Evolutionary conservation across 345 rosid species (phyloP).

Genomic region (Eucalyptus polyanthemos): DNA sequence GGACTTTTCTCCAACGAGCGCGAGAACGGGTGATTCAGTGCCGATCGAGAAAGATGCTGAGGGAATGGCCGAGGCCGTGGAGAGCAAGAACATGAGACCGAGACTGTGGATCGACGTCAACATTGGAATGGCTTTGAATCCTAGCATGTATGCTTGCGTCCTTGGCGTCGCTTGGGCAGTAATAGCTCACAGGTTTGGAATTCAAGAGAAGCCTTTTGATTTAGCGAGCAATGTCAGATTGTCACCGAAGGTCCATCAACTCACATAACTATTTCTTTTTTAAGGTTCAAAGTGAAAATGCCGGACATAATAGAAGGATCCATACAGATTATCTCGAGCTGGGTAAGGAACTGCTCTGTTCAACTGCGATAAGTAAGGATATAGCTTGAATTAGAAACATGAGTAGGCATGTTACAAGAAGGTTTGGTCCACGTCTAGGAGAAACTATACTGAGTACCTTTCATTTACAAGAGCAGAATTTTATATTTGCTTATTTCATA

Average conservation of each 20-base stretch:
- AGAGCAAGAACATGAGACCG: not conserved
- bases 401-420: not conserved
- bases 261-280: not conserved
- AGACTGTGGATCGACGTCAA: conserved; percentile 36
- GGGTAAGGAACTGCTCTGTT: conserved; percentile 89
- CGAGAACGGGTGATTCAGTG: not conserved
- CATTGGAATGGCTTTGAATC: conserved; percentile 19
- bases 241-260: not conserved
- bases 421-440: not conserved
- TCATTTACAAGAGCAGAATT: not conserved
- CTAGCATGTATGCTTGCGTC: conserved; percentile 18
- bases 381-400: not conserved
- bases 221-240: not conserved
- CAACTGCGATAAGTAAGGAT: conserved; percentile 46
- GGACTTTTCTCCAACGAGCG: not conserved
- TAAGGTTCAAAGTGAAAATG: conserved; percentile 71
- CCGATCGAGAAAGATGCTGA: conserved; percentile 6
- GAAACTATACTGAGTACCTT: not conserved
- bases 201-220: not conserved
- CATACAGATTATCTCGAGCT: conserved; percentile 66
- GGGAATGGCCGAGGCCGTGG: not conserved
- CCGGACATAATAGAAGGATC: conserved; percentile 73
- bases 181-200: conserved; percentile 6
- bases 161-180: conserved; percentile 29
- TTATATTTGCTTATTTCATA: not conserved